These are phyloP conservation scores for Cryptosporidium parvum DNA, from an alignment of 169 alveolate species.

Conservation along the genomic window DNA sequence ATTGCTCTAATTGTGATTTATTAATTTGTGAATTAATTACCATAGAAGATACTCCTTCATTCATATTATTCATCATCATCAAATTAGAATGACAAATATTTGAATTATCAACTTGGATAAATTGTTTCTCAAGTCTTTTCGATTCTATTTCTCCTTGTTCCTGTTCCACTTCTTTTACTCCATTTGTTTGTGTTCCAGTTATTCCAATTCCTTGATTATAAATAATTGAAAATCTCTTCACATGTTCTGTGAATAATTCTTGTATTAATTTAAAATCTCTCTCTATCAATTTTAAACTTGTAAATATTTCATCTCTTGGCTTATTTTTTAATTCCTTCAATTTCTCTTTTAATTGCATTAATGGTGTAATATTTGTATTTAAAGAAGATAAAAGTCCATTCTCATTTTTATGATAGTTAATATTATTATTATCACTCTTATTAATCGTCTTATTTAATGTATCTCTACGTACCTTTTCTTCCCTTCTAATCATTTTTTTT, in stretches of 20 bases:
- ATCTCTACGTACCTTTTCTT: background rate
- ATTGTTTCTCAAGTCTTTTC: background rate
- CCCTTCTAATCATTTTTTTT: background rate
- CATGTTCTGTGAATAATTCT: constrained; percentile 9
- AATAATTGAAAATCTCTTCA: constrained; percentile 1
- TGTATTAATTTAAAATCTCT: constrained; percentile 32
- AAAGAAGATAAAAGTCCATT: background rate
- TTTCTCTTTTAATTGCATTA: constrained; percentile 29
- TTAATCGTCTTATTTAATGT: background rate
- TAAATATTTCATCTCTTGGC: constrained; percentile 5
- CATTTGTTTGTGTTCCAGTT: background rate
- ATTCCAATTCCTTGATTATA: background rate
- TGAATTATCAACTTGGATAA: background rate
- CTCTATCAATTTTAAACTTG: constrained; percentile 49
- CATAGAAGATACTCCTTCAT: background rate
- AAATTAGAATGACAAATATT: background rate
- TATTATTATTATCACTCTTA: background rate
- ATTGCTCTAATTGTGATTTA: background rate
- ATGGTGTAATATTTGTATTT: background rate
- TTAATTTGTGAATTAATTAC: background rate
- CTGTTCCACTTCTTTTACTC: background rate
- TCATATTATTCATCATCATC: background rate
- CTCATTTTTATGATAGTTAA: background rate
- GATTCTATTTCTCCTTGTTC: background rate
- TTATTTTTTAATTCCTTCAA: constrained; percentile 6